Percentiles rank a stretch among this genome's conserved stretches.
These are phyloP conservation scores for Fermentozyma sake DNA, from an alignment of 1,139 yeast genomes.

Conservation along the genomic window DNA sequence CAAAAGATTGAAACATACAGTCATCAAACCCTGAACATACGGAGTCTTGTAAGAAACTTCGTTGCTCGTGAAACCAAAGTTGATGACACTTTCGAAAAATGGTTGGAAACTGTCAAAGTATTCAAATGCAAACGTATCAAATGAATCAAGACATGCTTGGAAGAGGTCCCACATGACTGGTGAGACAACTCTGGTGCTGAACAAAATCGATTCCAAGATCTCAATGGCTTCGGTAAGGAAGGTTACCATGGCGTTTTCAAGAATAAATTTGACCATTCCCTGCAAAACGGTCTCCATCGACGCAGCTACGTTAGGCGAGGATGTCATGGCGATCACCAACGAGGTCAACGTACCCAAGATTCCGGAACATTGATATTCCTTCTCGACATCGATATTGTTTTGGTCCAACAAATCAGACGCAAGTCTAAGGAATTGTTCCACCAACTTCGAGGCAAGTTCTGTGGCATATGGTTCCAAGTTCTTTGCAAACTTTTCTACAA, in stretches of 20 bases:
- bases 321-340: conserved; percentile 48
- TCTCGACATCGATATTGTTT: conserved; percentile 32
- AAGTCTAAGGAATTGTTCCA: conserved; percentile 42
- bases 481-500: conserved; percentile 49
- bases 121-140: conserved; percentile 51
- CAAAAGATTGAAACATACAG: conserved; percentile 34
- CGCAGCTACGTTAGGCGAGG: conserved; percentile 42
- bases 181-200: conserved; percentile 36
- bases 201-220: conserved; percentile 45
- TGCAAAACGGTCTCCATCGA: conserved; percentile 37
- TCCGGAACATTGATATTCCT: conserved; percentile 52
- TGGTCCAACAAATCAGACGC: conserved; percentile 42
- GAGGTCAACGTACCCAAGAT: conserved; percentile 48
- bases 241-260: conserved; percentile 45
- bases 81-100: conserved; percentile 46
- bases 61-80: conserved; percentile 39
- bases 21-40: conserved; percentile 35
- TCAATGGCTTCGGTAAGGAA: conserved; percentile 48
- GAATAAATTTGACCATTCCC: conserved; percentile 40
- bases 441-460: conserved; percentile 45
- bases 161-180: conserved; percentile 48
- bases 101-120: conserved; percentile 48
- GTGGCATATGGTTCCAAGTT: conserved; percentile 54
- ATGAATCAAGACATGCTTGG: conserved; percentile 39
- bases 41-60: conserved; percentile 33